phyloP scores from a whole-genome alignment of 805 yeast genomes.

The Cyberlindnera lachancei region DNA sequence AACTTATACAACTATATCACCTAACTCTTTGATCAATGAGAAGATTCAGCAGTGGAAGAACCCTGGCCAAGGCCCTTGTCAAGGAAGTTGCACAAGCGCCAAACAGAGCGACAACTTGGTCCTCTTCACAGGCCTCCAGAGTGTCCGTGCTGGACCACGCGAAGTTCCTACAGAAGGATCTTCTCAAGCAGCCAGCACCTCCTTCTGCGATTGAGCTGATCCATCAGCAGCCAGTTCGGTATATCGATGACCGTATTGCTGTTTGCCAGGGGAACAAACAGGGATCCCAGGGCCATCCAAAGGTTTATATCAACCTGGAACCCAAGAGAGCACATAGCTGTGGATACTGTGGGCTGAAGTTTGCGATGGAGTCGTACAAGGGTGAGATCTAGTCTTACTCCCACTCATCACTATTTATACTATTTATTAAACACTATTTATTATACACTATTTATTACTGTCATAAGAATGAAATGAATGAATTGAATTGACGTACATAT shows the following conservation, averaged over 20 bases:
- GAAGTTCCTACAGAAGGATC: constrained; percentile 61
- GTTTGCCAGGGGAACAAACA: constrained; percentile 80
- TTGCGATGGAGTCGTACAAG: constrained; percentile 21
- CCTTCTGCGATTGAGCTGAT: constrained; percentile 81
- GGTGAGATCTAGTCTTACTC: constrained; percentile 9
- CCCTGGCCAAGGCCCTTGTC: constrained; percentile 2
- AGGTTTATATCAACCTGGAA: constrained; percentile 73
- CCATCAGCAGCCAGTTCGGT: constrained; percentile 63
- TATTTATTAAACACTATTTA: constrained; percentile 4
- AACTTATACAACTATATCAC: too few species aligned
- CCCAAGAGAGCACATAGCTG: constrained; percentile 66
- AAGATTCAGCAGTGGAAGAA: constrained; percentile 1
- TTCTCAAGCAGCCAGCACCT: constrained; percentile 66
- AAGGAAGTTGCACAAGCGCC: constrained; percentile 55
- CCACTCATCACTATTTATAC: neutral
- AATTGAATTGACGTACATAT: too few species aligned
- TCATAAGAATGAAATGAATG: too few species aligned
- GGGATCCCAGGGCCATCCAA: constrained; percentile 75
- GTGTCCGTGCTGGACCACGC: constrained; percentile 14
- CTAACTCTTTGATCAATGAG: too few species aligned
- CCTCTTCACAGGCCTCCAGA: constrained; percentile 43
- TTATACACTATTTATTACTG: too few species aligned
- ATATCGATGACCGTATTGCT: constrained; percentile 52
- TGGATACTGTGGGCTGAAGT: constrained; percentile 75
- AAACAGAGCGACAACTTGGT: constrained; percentile 65